Base-by-base conservation (phyloP, 106 monocot genomes). In the Dendrobium nobile region DNA sequence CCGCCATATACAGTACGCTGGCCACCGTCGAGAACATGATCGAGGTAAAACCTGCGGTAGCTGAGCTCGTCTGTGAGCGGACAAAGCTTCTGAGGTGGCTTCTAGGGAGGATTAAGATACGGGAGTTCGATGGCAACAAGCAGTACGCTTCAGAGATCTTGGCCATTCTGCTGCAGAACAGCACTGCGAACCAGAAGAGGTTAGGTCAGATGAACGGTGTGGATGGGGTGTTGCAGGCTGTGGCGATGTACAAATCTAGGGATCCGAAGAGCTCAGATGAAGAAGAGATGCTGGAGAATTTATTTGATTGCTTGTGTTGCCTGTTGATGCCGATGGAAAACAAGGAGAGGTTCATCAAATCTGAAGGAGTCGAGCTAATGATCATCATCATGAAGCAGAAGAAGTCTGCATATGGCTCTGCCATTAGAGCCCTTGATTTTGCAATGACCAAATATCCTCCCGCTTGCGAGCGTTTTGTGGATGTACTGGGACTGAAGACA, bases 351-450 rank as follows among this genome's bases (percentile, higher is more conserved):
- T 97, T 97, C 83, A 70, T 98, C 79, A 95, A 93, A 86, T 90
- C 97, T 6, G 93, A 93, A 81, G 93, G 93, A 55, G 93, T 93
- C 41, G 93, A 93, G 80, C 83, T 93, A 54, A 98, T 98, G 98
- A 94, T 98, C 72, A 98, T 98, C 75, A 98, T 98, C 33, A 98
- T 92, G 89, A 98, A 98, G 85, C 98, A 98, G 89, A 98, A 98
- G 90, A 98, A 95, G 73, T 91, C 86, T 2, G 95, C 98, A 1
- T 93, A 93, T 78, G 86, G 88, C 11, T 93, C 93, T 0, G 90
- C 90, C 3, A 90, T 93, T 19, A 82, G 92, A 72, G 94, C 94
- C 5, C 83, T 98, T 41, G 97, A 98, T 89, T 98, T 98, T 82
- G 94, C 94, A 0, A 98, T 98, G 97, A 98, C 97, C 5, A 98